Evolutionary conservation across 208 protist species (phyloP), one percentile per base, ranked within the genome.

Genomic region (Porcisia hertigi): DNA sequence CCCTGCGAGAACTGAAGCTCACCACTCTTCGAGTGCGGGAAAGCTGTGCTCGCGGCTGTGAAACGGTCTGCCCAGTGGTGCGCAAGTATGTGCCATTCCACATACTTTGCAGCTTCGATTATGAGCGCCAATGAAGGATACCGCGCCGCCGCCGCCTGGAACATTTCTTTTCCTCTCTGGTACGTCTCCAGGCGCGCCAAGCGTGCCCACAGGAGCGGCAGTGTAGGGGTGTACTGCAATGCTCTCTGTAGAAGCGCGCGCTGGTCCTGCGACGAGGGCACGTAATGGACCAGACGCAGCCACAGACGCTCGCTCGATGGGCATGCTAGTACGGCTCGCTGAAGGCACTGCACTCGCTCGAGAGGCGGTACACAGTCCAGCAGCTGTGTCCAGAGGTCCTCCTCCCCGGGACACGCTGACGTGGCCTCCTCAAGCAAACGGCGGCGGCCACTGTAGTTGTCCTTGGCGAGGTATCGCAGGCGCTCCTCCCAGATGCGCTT

Each of bases 401-500:
- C 90, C 71, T 84, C 89, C 11, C 55, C 45, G 2, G 81, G 81
- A 69, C 89, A 95, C 5, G 84, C 77, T 9, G 67, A 60, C 9
- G 86, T 89, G 18, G 93, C 93, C 65, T 97, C 86, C 75, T 94
- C 90, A 16, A 95, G 81, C 30, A 94, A 52, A 4, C 82, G 83
- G 1, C 90, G 86, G 18, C 86, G 85, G 1, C 80, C 86, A 6
- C 82, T 82, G 12, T 81, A 23, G 43, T 87, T 81, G 39, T 87
- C 79, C 14, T 79, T 80, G 18, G 58, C 45, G 8, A 75, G 20
- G 71, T 88, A 84, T 36, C 82, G 60, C 25, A 96, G 77, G 14
- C 86, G 82, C 85, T 96, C 92, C 64, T 86, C 81, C 92, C 92
- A 96, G 73, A 96, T 94, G 39, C 85, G 81, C 45, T 84, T 82